Conservation (phyloP, 225 moss, liverwort and hornwort species). For the Lunularia cruciata region DNA sequence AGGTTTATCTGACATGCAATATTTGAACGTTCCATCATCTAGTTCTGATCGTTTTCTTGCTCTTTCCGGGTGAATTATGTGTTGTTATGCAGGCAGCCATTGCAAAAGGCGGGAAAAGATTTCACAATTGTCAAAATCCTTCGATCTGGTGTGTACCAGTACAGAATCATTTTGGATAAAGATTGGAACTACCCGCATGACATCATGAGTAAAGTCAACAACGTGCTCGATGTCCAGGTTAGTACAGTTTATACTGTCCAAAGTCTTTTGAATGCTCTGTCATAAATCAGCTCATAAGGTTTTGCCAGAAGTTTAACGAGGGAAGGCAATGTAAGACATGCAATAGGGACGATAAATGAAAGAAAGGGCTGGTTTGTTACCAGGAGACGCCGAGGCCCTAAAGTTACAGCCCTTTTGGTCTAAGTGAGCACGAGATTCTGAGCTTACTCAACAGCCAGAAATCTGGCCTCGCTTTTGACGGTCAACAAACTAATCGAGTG, state of each 20-base stretch:
- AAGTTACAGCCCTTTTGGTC: not conserved
- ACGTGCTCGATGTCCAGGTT: conserved; percentile 94
- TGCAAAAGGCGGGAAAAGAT: conserved; percentile 92
- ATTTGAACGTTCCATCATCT: no score
- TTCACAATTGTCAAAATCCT: conserved; percentile 85
- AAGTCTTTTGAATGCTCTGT: not conserved
- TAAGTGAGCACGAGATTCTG: not conserved
- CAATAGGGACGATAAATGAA: no score
- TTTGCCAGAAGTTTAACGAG: not conserved
- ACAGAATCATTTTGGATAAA: conserved; percentile 85
- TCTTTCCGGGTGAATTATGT: no score
- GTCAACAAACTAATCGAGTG: not conserved
- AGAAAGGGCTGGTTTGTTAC: no score
- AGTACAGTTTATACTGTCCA: conserved; percentile 28
- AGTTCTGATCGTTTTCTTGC: not conserved
- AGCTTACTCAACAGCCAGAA: not conserved
- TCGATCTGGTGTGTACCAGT: conserved; percentile 92
- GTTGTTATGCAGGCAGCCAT: conserved; percentile 56
- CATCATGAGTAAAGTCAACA: conserved; percentile 63
- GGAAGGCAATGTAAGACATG: no score
- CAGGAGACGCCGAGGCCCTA: no score
- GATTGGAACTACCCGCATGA: conserved; percentile 80
- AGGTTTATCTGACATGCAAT: no score
- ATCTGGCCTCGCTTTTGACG: not conserved
- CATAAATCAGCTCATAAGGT: no score